phyloP scores from a whole-genome alignment of 345 rosid species.

The Brassica napus region Da-Ae NC_063438.1:4410001-4410500 shows the following conservation, averaged over 20 bases:
- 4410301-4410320: conserved; percentile 74
- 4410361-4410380: background rate
- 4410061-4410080: conserved; percentile 43
- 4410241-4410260: background rate
- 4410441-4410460: conserved; percentile 76
- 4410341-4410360: conserved; percentile 50
- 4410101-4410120: background rate
- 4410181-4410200: conserved; percentile 97
- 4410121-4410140: background rate
- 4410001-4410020: conserved; percentile 72
- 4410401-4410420: background rate
- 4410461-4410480: conserved; percentile 98
- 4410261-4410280: background rate
- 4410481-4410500: conserved; percentile 95
- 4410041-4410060: conserved; percentile 68
- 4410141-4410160: conserved; percentile 62
- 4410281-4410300: conserved; percentile 69
- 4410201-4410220: conserved; percentile 83
- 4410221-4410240: background rate
- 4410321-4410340: conserved; percentile 58
- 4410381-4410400: background rate
- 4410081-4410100: background rate
- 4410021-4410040: conserved; percentile 87
- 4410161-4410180: conserved; percentile 75
- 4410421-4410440: background rate